These are phyloP conservation scores for Vanderwaltozyma tropicalis DNA, from an alignment of 805 yeast species.

Conservation along the genomic window DNA sequence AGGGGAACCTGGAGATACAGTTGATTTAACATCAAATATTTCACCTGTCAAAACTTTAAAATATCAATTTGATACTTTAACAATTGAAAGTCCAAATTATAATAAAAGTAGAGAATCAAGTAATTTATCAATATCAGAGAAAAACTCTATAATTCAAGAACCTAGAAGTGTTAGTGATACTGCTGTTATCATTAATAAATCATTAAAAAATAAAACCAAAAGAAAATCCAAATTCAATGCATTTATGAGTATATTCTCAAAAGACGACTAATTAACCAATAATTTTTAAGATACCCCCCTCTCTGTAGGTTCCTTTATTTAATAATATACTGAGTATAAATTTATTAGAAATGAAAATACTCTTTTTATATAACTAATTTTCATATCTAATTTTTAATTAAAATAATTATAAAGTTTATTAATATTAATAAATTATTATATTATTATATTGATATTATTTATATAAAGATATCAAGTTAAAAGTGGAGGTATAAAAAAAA, in stretches of 20 bases:
- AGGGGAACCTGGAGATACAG: slow-evolving; percentile 29
- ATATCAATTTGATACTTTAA: not conserved
- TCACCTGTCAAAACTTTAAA: slow-evolving; percentile 1
- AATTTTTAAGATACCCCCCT: too few species aligned
- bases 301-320: too few species aligned
- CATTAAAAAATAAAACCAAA: slow-evolving; percentile 7
- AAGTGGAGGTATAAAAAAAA: not conserved
- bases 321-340: too few species aligned
- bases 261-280: not conserved
- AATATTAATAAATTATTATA: too few species aligned
- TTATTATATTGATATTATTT: not conserved
- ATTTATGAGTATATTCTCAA: slow-evolving; percentile 3
- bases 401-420: too few species aligned
- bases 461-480: not conserved
- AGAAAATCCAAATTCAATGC: slow-evolving; percentile 15
- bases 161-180: slow-evolving; percentile 20
- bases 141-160: slow-evolving; percentile 5
- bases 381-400: too few species aligned
- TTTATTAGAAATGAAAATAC: too few species aligned
- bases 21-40: slow-evolving; percentile 14
- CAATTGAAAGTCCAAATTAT: not conserved
- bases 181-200: slow-evolving; percentile 6
- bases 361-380: too few species aligned
- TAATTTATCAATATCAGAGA: slow-evolving; percentile 1
- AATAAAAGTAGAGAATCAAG: slow-evolving; percentile 1